Evolutionary conservation across 306 rosid genomes (phyloP).

Genomic region (Mucuna pruriens): DNA sequence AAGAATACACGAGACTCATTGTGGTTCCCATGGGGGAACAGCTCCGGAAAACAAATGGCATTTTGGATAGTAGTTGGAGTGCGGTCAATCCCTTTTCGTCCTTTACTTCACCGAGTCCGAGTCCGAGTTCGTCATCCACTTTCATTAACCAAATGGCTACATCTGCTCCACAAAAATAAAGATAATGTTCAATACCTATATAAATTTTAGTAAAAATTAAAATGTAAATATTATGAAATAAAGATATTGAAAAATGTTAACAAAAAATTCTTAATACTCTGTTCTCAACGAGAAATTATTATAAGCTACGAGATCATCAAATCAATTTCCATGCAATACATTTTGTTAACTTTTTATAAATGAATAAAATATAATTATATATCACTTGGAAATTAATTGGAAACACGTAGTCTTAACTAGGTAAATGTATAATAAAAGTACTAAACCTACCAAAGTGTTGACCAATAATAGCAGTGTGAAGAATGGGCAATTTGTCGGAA

Average conservation of each 20-base stretch:
- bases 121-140: background rate
- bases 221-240: too few relatives aligned
- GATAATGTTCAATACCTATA: background rate
- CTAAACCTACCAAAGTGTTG: constrained; percentile 31
- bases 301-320: too few relatives aligned
- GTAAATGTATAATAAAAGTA: too few relatives aligned
- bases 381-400: too few relatives aligned
- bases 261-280: too few relatives aligned
- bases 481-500: background rate
- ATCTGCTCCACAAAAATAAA: background rate
- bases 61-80: constrained; percentile 22
- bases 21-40: background rate
- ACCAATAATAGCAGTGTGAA: background rate
- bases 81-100: background rate
- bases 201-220: too few relatives aligned
- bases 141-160: constrained; percentile 20
- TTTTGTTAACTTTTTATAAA: too few relatives aligned
- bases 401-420: too few relatives aligned
- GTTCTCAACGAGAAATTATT: too few relatives aligned
- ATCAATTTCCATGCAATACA: too few relatives aligned
- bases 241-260: too few relatives aligned
- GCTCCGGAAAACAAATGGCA: constrained; percentile 27
- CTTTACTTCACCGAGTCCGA: background rate
- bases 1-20: background rate
- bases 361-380: too few relatives aligned